Conservation (phyloP, 2,329 filamentous ascomycete genomes). For the Xylaria hypoxylon region DNA sequence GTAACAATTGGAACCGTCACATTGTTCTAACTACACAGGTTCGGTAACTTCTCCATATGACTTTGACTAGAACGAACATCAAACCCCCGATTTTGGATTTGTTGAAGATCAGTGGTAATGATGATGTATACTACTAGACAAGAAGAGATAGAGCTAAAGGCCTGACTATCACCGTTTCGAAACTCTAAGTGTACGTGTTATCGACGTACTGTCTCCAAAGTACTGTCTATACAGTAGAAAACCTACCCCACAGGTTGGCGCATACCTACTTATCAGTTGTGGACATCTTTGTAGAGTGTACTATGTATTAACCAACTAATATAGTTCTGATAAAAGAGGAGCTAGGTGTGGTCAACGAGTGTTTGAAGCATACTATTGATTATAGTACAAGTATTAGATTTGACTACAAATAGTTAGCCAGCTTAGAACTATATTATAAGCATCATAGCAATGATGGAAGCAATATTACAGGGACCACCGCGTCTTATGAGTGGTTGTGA, state of each 20-base stretch:
- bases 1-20: slow-evolving; percentile 25
- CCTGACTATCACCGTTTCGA: slow-evolving; percentile 16
- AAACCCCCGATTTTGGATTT: slow-evolving; percentile 1
- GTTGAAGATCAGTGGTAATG: slow-evolving; percentile 9
- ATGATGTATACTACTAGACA: slow-evolving; percentile 7
- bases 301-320: neutral
- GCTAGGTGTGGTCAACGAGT: neutral
- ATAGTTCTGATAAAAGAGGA: neutral
- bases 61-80: slow-evolving; percentile 1
- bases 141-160: slow-evolving; percentile 2
- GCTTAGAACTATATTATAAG: slow-evolving; percentile 14
- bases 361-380: slow-evolving; percentile 10
- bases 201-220: neutral
- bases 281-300: neutral
- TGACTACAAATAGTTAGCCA: neutral
- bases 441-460: slow-evolving; percentile 1
- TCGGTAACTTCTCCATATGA: slow-evolving; percentile 1
- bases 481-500: neutral
- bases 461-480: neutral
- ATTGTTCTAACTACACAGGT: slow-evolving; percentile 6
- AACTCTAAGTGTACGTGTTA: slow-evolving; percentile 14
- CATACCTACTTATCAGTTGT: neutral
- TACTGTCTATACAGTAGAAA: neutral
- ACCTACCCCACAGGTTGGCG: neutral
- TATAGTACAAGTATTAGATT: neutral